These are phyloP conservation scores for Linnemannia exigua DNA, from an alignment of 192 early-diverging fungal species.

Conservation along the genomic window DNA sequence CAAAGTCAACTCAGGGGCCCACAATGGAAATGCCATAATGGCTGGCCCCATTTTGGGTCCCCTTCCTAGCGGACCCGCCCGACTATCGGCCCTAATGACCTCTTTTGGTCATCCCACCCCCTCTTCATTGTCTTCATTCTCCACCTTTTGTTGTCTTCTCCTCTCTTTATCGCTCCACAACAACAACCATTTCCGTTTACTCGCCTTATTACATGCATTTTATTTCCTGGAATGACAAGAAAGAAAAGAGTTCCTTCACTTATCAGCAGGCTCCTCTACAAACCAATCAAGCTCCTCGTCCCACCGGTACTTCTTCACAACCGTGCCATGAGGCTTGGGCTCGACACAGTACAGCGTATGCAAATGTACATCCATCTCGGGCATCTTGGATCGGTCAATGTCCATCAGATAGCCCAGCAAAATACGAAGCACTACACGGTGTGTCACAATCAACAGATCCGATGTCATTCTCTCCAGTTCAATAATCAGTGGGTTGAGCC, in stretches of 20 bases:
- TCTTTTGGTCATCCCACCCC: neutral
- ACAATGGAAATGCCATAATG: neutral
- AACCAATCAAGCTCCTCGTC: constrained; percentile 54
- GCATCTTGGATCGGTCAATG: constrained; percentile 84
- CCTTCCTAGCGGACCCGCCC: neutral
- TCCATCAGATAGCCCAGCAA: constrained; percentile 93
- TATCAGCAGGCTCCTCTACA: constrained; percentile 25
- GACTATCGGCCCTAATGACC: constrained; percentile 1
- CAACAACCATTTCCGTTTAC: neutral
- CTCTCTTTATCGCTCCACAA: too few species aligned
- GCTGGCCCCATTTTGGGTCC: neutral
- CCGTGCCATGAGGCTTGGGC: constrained; percentile 89
- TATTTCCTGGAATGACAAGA: neutral
- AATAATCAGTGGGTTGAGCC: constrained; percentile 92
- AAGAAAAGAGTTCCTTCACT: constrained; percentile 1
- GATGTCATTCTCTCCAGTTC: constrained; percentile 95
- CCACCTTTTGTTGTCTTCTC: too few species aligned
- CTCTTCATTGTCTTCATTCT: neutral
- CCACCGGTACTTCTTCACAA: constrained; percentile 37
- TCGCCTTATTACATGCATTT: neutral
- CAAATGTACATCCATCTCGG: constrained; percentile 84
- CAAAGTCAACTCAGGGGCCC: neutral
- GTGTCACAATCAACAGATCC: constrained; percentile 90
- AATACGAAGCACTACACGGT: constrained; percentile 92
- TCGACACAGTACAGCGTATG: constrained; percentile 85